These are phyloP conservation scores for Juglanconis juglandina DNA, from an alignment of 2,329 filamentous ascomycete species.

Conservation along the genomic window DNA sequence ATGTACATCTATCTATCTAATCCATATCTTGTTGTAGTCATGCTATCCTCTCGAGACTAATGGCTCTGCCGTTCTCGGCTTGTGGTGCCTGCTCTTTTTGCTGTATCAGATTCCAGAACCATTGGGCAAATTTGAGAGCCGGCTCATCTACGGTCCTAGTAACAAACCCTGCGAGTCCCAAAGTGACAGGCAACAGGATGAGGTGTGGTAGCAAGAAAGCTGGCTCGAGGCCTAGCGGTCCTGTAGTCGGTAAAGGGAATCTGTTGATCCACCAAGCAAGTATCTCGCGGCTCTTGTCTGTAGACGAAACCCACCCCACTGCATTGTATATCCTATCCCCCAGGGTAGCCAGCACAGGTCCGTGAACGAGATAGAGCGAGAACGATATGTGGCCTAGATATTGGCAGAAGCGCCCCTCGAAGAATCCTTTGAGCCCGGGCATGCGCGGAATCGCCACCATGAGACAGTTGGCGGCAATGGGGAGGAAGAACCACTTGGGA, in stretches of 20 bases:
- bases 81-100: slow-evolving; percentile 14
- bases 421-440: slow-evolving; percentile 53
- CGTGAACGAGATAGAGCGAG: slow-evolving; percentile 62
- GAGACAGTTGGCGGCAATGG: slow-evolving; percentile 56
- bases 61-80: neutral
- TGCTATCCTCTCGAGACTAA: neutral
- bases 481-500: slow-evolving; percentile 66
- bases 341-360: slow-evolving; percentile 55
- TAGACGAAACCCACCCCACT: slow-evolving; percentile 50
- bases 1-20: neutral
- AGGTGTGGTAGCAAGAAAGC: slow-evolving; percentile 58
- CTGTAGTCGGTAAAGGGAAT: slow-evolving; percentile 50
- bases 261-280: slow-evolving; percentile 56
- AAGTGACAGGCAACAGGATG: slow-evolving; percentile 55
- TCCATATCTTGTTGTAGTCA: neutral
- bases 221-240: slow-evolving; percentile 59
- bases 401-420: slow-evolving; percentile 56
- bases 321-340: slow-evolving; percentile 63
- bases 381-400: slow-evolving; percentile 62
- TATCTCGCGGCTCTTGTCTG: slow-evolving; percentile 43
- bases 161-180: slow-evolving; percentile 55
- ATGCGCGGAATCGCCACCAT: slow-evolving; percentile 57
- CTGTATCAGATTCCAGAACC: slow-evolving; percentile 51
- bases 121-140: slow-evolving; percentile 53
- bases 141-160: slow-evolving; percentile 58